Percentiles rank a stretch among this genome's conserved stretches.
Evolutionary conservation across 352 stramenopile genomes (phyloP).

Genomic region (Pythium plurisporium): DNA sequence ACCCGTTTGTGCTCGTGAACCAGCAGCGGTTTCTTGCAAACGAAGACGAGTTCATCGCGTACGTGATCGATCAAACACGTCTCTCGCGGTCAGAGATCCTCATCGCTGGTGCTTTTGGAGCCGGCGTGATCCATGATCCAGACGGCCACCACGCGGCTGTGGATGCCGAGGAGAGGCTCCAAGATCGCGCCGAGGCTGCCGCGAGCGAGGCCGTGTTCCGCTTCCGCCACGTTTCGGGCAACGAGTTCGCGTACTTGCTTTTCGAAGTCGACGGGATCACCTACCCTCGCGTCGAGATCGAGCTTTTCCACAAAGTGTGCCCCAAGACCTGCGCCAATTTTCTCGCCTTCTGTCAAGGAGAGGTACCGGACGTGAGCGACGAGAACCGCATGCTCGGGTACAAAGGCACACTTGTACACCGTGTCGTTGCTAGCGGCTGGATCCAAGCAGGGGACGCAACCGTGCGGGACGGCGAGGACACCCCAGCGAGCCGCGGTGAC

Average conservation of each 20-base stretch:
- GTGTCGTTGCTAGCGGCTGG: constrained; percentile 61
- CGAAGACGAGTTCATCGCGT: constrained; percentile 54
- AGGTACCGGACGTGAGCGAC: constrained; percentile 38
- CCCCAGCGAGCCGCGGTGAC: constrained; percentile 27
- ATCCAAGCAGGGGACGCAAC: constrained; percentile 69
- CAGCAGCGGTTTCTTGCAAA: constrained; percentile 38
- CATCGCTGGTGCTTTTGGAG: constrained; percentile 48
- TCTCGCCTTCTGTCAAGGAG: constrained; percentile 55
- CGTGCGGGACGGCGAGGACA: constrained; percentile 1
- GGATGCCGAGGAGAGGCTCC: constrained; percentile 45
- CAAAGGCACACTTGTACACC: constrained; percentile 50
- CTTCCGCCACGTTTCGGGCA: constrained; percentile 42
- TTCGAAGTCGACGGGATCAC: constrained; percentile 60
- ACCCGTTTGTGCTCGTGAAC: constrained; percentile 52
- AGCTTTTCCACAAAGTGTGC: constrained; percentile 59
- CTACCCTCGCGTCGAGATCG: constrained; percentile 59
- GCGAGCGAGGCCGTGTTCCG: constrained; percentile 39
- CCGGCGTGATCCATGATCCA: constrained; percentile 8
- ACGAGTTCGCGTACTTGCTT: constrained; percentile 53
- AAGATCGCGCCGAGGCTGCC: constrained; percentile 39
- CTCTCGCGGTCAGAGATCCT: constrained; percentile 48
- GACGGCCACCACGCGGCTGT: constrained; percentile 26
- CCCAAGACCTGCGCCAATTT: constrained; percentile 76
- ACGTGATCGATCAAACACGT: constrained; percentile 48
- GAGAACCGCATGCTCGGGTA: constrained; percentile 43